Conservation (phyloP, 352 stramenopile species). For the Chrysophaeum taylorii region DNA sequence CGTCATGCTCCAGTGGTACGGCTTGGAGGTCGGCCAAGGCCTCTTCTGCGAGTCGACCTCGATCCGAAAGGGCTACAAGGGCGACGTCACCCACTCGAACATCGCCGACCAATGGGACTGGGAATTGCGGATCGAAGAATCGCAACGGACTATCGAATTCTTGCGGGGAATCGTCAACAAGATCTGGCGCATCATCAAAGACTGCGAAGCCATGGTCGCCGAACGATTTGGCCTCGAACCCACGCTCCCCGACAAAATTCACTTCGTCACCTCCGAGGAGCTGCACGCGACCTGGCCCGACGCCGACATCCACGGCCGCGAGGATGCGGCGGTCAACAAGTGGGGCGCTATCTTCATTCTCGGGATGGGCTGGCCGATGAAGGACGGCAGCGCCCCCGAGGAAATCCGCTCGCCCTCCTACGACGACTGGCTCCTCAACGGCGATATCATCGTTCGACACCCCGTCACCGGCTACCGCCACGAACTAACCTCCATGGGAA, state of each 20-base stretch:
- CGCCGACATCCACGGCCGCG: conserved; percentile 26
- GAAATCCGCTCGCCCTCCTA: conserved; percentile 30
- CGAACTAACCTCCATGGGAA: conserved; percentile 30
- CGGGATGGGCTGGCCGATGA: conserved; percentile 36
- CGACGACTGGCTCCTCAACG: conserved; percentile 35
- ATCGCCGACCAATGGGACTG: conserved; percentile 38
- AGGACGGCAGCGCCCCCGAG: conserved; percentile 27
- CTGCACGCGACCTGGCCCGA: conserved; percentile 29
- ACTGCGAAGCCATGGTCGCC: conserved; percentile 31
- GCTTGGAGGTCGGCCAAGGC: conserved; percentile 28
- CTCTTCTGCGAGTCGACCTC: conserved; percentile 35
- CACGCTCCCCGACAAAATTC: conserved; percentile 33
- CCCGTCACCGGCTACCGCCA: conserved; percentile 34
- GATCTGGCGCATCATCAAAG: conserved; percentile 36
- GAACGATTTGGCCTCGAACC: no score
- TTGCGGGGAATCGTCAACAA: conserved; percentile 26
- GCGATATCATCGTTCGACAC: conserved; percentile 33
- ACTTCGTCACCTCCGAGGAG: conserved; percentile 33
- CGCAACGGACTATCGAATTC: conserved; percentile 28
- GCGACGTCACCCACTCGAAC: conserved; percentile 32
- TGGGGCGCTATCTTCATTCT: conserved; percentile 36
- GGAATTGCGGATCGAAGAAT: conserved; percentile 28
- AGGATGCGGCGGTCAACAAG: conserved; percentile 29
- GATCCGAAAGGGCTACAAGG: conserved; percentile 37
- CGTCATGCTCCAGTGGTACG: conserved; percentile 31